phyloP scores from a whole-genome alignment of 2,329 filamentous ascomycete genomes.

The Sporothrix curviconia region DNA sequence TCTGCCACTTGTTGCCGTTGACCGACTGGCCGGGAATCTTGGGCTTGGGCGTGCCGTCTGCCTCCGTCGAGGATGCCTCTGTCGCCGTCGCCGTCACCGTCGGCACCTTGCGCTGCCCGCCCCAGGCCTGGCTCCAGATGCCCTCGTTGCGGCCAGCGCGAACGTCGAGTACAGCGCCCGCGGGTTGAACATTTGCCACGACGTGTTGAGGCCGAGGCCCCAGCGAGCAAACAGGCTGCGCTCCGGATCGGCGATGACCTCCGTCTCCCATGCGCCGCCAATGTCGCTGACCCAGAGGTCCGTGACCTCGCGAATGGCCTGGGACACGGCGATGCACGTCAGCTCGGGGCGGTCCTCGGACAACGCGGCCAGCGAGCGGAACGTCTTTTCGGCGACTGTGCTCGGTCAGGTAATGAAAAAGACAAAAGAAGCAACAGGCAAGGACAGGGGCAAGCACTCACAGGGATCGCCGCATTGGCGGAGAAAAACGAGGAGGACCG shows the following conservation, averaged over 20 bases:
- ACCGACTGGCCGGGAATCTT: background rate
- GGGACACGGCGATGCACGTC: slow-evolving; percentile 56
- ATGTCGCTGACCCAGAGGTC: slow-evolving; percentile 51
- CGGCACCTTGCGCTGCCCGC: slow-evolving; percentile 29
- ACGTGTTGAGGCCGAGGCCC: slow-evolving; percentile 56
- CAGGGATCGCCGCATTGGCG: slow-evolving; percentile 70
- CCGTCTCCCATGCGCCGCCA: slow-evolving; percentile 50
- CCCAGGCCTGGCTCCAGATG: slow-evolving; percentile 50
- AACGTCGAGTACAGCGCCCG: slow-evolving; percentile 51
- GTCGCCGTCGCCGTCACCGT: slow-evolving; percentile 10
- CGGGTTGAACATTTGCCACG: slow-evolving; percentile 58
- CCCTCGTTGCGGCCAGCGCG: slow-evolving; percentile 54
- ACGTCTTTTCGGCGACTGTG: slow-evolving; percentile 62
- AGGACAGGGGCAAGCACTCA: slow-evolving; percentile 37
- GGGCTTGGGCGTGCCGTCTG: background rate
- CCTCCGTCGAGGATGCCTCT: slow-evolving; percentile 32
- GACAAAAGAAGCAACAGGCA: background rate
- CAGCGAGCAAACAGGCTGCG: slow-evolving; percentile 57
- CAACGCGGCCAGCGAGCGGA: slow-evolving; percentile 46
- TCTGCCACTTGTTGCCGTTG: slow-evolving; percentile 64
- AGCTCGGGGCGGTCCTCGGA: slow-evolving; percentile 44
- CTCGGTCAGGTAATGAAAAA: background rate
- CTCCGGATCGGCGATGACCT: slow-evolving; percentile 52
- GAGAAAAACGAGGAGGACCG: slow-evolving; percentile 59
- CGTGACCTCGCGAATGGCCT: slow-evolving; percentile 47